Conservation (phyloP, 2,329 filamentous ascomycete genomes). For the Aspergillus aculeatus region DNA sequence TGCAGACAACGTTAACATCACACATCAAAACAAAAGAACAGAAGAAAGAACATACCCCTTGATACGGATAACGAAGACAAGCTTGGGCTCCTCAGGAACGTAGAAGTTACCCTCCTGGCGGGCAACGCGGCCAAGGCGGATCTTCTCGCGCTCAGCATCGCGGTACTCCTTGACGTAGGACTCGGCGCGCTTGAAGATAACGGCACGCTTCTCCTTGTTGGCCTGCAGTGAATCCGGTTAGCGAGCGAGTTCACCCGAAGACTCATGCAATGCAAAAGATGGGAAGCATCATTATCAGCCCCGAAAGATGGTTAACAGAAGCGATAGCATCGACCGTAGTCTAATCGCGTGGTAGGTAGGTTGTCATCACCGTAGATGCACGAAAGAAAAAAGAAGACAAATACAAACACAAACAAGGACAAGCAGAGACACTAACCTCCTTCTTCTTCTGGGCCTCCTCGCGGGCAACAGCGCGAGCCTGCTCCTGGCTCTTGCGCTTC, state of each 20-base stretch:
- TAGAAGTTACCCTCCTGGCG: constrained; percentile 93
- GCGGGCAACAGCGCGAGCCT: constrained; percentile 86
- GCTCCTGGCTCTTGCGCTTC: constrained; percentile 99
- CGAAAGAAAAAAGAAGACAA: constrained; percentile 19
- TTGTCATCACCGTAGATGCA: constrained; percentile 72
- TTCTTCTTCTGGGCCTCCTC: constrained; percentile 82
- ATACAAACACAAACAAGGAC: background rate
- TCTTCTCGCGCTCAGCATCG: constrained; percentile 95
- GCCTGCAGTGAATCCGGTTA: constrained; percentile 57
- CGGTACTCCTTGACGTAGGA: constrained; percentile 99
- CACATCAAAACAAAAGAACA: too few relatives aligned
- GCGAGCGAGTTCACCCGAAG: constrained; percentile 20
- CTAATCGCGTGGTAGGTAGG: constrained; percentile 86
- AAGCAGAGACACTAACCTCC: constrained; percentile 64
- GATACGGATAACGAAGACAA: constrained; percentile 98
- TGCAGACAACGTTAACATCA: constrained; percentile 32
- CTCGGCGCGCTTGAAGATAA: constrained; percentile 99
- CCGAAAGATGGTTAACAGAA: constrained; percentile 53
- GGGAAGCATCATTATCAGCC: constrained; percentile 65
- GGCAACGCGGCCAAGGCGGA: constrained; percentile 84
- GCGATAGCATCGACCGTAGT: constrained; percentile 95
- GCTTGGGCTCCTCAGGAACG: constrained; percentile 89
- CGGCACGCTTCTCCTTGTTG: constrained; percentile 97
- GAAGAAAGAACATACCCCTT: constrained; percentile 67
- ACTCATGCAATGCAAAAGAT: constrained; percentile 13